Percentiles rank a stretch among this genome's conserved stretches.
phyloP scores from a whole-genome alignment of 192 early-diverging fungal species.

The Backusella circina region DNA sequence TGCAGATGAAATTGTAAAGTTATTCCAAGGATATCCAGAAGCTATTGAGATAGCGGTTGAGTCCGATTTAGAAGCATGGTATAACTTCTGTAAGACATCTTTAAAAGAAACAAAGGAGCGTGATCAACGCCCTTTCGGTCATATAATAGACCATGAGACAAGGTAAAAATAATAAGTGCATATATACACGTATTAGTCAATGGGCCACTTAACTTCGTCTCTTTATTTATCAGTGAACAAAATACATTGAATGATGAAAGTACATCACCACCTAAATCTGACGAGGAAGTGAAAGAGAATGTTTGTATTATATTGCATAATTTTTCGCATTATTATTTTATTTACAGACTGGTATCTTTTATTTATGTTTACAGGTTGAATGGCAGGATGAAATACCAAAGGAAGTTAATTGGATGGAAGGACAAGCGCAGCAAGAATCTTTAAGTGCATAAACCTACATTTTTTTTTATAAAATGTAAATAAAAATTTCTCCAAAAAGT shows the following conservation, averaged over 20 bases:
- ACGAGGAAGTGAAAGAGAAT: not conserved
- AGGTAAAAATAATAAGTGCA: not conserved
- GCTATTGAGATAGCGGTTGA: slow-evolving; percentile 26
- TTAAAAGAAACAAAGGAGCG: slow-evolving; percentile 23
- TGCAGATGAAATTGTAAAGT: slow-evolving; percentile 89
- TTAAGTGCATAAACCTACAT: not conserved
- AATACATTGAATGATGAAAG: not conserved
- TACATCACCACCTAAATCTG: not conserved
- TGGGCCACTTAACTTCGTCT: not conserved
- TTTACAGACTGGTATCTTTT: not conserved
- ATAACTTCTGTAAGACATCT: slow-evolving; percentile 39
- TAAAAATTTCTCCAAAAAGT: not conserved
- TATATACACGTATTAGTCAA: too few relatives aligned
- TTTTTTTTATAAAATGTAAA: not conserved
- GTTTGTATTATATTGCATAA: not conserved
- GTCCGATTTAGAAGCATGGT: slow-evolving; percentile 51
- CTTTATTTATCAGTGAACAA: not conserved
- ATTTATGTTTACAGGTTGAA: not conserved
- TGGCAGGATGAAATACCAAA: not conserved
- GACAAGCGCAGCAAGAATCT: not conserved
- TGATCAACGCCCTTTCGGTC: slow-evolving; percentile 43
- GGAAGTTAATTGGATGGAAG: not conserved
- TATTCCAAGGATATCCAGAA: slow-evolving; percentile 70
- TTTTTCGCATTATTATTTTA: not conserved
- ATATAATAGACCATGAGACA: slow-evolving; percentile 39